Conservation (phyloP, 1,284 basidiomycete species). For the Sporisorium graminicola region DNA sequence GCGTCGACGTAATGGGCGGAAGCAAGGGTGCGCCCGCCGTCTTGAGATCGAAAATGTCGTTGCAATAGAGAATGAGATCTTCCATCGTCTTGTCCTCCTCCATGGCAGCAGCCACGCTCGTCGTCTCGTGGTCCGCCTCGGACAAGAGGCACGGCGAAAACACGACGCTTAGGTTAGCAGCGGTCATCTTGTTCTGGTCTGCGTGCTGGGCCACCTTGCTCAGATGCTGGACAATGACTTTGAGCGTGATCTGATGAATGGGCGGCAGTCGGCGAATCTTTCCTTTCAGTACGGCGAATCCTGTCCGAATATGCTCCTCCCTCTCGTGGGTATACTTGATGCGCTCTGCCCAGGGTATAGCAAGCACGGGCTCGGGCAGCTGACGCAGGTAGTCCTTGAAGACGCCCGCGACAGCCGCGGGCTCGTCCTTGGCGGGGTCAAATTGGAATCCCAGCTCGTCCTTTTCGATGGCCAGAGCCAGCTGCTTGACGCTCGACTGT, state of each 20-base stretch:
- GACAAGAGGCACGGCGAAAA: constrained; percentile 66
- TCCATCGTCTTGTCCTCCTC: constrained; percentile 67
- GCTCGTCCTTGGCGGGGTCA: constrained; percentile 81
- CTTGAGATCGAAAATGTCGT: constrained; percentile 61
- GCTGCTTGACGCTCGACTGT: constrained; percentile 84
- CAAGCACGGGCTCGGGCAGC: constrained; percentile 92
- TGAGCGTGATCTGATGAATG: constrained; percentile 90
- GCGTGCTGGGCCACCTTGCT: constrained; percentile 79
- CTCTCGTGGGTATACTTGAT: constrained; percentile 71
- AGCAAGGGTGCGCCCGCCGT: constrained; percentile 51
- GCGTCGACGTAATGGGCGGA: constrained; percentile 37
- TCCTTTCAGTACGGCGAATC: constrained; percentile 64
- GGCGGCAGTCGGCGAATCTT: constrained; percentile 73
- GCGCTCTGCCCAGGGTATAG: constrained; percentile 83
- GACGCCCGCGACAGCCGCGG: constrained; percentile 88
- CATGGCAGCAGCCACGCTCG: constrained; percentile 62
- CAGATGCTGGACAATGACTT: constrained; percentile 88
- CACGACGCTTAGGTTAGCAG: constrained; percentile 73
- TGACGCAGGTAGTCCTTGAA: constrained; percentile 93
- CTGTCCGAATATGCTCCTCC: constrained; percentile 76
- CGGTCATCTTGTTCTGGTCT: constrained; percentile 92
- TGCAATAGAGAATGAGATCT: constrained; percentile 61
- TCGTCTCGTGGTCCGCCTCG: constrained; percentile 61
- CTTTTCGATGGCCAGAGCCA: constrained; percentile 88
- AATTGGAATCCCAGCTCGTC: constrained; percentile 89